Conservation (phyloP, 2,329 filamentous ascomycete genomes). For the Teratosphaeria destructans region DNA sequence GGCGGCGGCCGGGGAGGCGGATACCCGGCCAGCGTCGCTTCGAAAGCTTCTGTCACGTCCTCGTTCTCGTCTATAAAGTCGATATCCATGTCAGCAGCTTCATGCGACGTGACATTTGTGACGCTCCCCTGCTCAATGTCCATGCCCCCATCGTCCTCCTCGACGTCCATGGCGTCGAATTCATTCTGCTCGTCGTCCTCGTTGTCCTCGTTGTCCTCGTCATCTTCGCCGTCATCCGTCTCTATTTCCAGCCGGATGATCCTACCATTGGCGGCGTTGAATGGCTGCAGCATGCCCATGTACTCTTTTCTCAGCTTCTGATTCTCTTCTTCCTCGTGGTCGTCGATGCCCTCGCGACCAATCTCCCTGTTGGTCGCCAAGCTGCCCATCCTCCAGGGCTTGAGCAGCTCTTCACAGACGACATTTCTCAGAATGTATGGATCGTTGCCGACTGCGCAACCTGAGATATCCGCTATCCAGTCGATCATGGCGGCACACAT, state of each 20-base stretch:
- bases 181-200: conserved; percentile 27
- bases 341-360: conserved; percentile 69
- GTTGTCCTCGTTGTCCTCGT: conserved; percentile 31
- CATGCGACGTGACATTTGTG: conserved; percentile 25
- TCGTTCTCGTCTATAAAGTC: conserved; percentile 39
- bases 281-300: conserved; percentile 26
- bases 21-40: conserved; percentile 69
- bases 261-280: conserved; percentile 15
- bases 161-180: conserved; percentile 11
- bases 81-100: conserved; percentile 41
- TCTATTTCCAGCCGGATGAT: conserved; percentile 18
- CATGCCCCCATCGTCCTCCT: conserved; percentile 15
- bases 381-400: conserved; percentile 79
- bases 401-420: conserved; percentile 85
- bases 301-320: conserved; percentile 29
- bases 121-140: conserved; percentile 21
- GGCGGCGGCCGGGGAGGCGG: conserved; percentile 53
- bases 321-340: conserved; percentile 58
- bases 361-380: conserved; percentile 68
- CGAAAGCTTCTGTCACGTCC: conserved; percentile 61
- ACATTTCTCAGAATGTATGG: conserved; percentile 66
- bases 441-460: conserved; percentile 75
- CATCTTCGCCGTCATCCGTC: conserved; percentile 32
- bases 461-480: conserved; percentile 88
- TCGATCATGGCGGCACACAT: conserved; percentile 98